Evolutionary conservation across 2,329 filamentous ascomycete species (phyloP), one percentile per base, ranked within the genome.

Genomic region (Venturia nashicola): DNA sequence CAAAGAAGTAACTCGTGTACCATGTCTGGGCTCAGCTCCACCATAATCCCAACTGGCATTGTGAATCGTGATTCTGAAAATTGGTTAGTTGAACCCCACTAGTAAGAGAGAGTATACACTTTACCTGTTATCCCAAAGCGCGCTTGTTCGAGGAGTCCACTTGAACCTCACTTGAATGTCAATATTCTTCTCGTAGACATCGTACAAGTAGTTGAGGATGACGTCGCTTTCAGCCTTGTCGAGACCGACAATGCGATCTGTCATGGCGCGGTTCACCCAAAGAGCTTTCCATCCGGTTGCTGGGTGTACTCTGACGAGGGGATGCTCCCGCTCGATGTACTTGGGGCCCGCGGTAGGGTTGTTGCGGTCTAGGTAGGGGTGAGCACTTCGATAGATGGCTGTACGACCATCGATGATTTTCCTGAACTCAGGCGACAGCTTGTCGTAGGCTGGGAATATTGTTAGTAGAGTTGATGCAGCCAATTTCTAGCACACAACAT

Each of bases 41-140:
- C 83, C 86, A 69, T 90, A 90, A 68, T 90, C 86, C 86, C 86
- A 90, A 68, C 83, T 86, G 0, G 86, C 87, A 66, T 88, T 89
- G 68, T 90, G 86, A 44, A 89, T 89, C 0, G 87, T 89, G 65
- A 89, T 86, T 46, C 84, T 84, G 42, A 2, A 2, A 62, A 5
- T 39, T 27, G 5, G 66, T 63, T 5, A 55, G 1, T 1, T 14
- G 61, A 51, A n/a, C 55, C 34, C 23, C 9, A 40, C 51, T 8
- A 7, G 27, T 27, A 27, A 5, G 12, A 36, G 61, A 16, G 64
- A 63, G 39, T 27, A 9, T 23, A 8, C 1, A 70, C 8, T 9
- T 44, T 16, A 83, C 77, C 84, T 78, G 68, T 90, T 90, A 69
- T 90, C 87, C 87, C 87, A 90, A 3, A 90, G 74, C 0, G 85